Evolutionary conservation across 345 rosid genomes (phyloP), one percentile per base, ranked within the genome.

Genomic region (Gossypium longicalyx): DNA sequence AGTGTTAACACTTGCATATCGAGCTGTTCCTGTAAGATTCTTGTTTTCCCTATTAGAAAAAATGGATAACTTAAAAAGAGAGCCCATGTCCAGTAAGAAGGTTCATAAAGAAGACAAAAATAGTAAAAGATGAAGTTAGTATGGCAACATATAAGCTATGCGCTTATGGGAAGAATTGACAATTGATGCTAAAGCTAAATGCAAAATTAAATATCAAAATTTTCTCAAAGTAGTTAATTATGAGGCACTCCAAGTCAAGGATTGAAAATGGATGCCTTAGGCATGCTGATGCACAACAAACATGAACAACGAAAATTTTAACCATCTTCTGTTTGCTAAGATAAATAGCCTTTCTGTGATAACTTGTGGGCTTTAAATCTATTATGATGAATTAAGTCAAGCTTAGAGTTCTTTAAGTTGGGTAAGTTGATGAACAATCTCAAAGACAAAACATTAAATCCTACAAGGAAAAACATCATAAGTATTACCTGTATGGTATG

Each of bases 1-100:
- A 74, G 98, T 93, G 73, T 94, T 94, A 71, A 93, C 96, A 88
- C 98, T 92, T 69, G 98, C 98, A 84, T 93, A 95, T 48, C 96
- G 91, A 74, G 99, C 99, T 51, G 99, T 95, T 81, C 99, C 99
- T n/a, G 96, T 91, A 65, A 93, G 97, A 83, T 95, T 90, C 88
- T 93, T 95, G 84, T 93, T 95, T 85, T 95, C 99, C 83, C 99
- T 95, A 85, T n/a, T 74, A 79, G 61, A 68, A 62, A 75, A 75
- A 43, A 76, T 77, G 53, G 62, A 81, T 60, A 78, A 69, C 48
- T 25, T 17, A 62, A 54, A 34, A 64, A 48, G 22, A 48, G 72
- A 60, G 54, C 73, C 59, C 61, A 49, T 23, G 13, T 58, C 59
- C 2, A 69, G 16, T 16, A 52, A 74, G 71, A 34, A 29, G 57